Base-by-base conservation (phyloP, 345 rosid genomes). In the Camelina laxa region DNA sequence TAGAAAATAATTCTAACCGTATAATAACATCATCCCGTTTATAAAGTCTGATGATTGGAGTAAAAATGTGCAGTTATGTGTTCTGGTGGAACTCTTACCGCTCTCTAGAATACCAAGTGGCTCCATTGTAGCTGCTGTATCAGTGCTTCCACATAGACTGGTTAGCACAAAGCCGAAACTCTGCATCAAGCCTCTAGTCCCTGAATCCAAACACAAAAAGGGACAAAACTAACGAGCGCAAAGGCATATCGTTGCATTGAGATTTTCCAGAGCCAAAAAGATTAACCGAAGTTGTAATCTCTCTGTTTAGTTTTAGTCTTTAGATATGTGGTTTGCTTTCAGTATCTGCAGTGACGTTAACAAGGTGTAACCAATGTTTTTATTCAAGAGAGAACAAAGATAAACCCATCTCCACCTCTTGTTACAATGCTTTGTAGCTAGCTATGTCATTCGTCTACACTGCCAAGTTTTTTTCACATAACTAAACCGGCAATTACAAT, bases 61-160 rank as follows among this genome's bases (percentile, higher is more conserved):
- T 54, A 14, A 19, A 60, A 49, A 55, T 39, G 66, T 70, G 60
- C 97, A 91, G 97, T 75, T 94, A 21, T 84, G 89, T 72, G 73
- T 94, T 74, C 89, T 90, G 20, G 87, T 94, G 57, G 97, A 94
- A 81, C 80, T 91, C 77, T 87, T 94, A 69, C 98, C 98, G 4
- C 82, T 94, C 48, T 87, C 97, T 38, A 84, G 90, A 60, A 77
- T 90, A 64, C 85, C 91, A 3, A 84, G 62, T 30, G 85, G 87
- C 16, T 87, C 90, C 50, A 70, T 78, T 20, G 83, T 87, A 48
- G 91, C 89, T 22, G 97, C 89, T 21, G 93, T 94, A 16, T 88
- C 96, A 11, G 91, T 84, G 53, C 92, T 94, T 75, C 92, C 96
- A 0, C 86, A 67, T 70, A 85, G 78, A 60, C 91, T 88, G 14